Conservation (phyloP, 257 asterid species). For the Nicotiana noctiflora region DNA sequence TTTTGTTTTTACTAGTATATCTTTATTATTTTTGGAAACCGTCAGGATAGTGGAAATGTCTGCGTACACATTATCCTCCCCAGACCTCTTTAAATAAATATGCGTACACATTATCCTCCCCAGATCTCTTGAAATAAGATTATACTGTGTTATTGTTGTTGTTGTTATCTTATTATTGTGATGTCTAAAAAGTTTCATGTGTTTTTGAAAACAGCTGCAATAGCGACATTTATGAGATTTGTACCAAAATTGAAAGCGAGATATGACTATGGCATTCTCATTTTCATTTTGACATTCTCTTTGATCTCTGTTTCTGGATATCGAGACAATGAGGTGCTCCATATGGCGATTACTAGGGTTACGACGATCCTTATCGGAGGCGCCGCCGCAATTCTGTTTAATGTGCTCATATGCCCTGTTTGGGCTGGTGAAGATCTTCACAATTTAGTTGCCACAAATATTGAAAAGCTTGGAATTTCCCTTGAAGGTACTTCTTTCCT, state of each 20-base stretch:
- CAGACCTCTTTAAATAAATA: too few relatives aligned
- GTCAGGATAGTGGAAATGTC: too few relatives aligned
- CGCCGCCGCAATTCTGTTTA: conserved; percentile 36
- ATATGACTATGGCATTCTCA: conserved; percentile 66
- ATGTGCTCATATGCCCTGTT: conserved; percentile 49
- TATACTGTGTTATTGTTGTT: too few relatives aligned
- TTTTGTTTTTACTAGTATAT: neutral
- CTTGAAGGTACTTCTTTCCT: conserved; percentile 34
- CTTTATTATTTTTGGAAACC: too few relatives aligned
- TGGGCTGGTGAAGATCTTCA: conserved; percentile 90
- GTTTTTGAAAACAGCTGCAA: neutral
- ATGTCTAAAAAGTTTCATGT: neutral
- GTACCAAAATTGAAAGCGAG: conserved; percentile 58
- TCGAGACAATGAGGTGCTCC: conserved; percentile 36
- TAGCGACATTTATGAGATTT: conserved; percentile 54
- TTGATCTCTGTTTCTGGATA: conserved; percentile 58
- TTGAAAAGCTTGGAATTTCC: conserved; percentile 47
- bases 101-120: too few relatives aligned
- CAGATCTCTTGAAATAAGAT: too few relatives aligned
- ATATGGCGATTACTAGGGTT: conserved; percentile 41
- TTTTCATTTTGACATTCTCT: conserved; percentile 64
- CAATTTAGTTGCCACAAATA: conserved; percentile 38
- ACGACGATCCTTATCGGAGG: conserved; percentile 58
- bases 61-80: too few relatives aligned
- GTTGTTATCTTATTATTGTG: too few relatives aligned